phyloP scores from a whole-genome alignment of 2,329 filamentous ascomycete species.

The Aspergillus ibericus region DNA sequence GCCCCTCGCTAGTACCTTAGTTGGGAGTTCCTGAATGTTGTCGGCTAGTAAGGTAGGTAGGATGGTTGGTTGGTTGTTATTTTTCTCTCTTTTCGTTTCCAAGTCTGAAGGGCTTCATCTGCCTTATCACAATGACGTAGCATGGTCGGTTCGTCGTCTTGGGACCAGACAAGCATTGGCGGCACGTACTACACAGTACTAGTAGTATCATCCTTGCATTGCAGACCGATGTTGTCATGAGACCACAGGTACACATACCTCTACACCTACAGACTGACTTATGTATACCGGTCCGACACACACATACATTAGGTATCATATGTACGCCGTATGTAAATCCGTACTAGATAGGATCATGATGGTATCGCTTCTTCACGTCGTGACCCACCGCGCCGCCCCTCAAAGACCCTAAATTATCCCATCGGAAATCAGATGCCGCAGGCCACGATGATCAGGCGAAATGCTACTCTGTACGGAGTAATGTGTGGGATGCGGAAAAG shows the following conservation, averaged over 20 bases:
- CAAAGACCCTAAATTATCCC: slow-evolving; percentile 5
- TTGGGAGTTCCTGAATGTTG: neutral
- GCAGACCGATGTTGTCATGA: slow-evolving; percentile 3
- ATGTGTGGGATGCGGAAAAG: too few species aligned
- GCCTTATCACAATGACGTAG: neutral
- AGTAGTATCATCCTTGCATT: neutral
- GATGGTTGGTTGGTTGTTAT: too few species aligned
- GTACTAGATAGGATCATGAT: neutral
- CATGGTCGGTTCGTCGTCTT: neutral
- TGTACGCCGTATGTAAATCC: neutral
- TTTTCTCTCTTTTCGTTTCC: too few species aligned
- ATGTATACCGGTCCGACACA: neutral
- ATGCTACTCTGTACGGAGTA: neutral
- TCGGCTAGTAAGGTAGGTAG: neutral
- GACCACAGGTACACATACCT: neutral
- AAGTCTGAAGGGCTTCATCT: neutral
- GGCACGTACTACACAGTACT: too few species aligned
- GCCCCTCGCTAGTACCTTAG: neutral
- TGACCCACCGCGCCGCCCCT: neutral
- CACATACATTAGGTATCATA: neutral
- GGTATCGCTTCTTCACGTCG: neutral
- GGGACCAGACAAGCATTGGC: too few species aligned
- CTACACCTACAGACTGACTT: neutral
- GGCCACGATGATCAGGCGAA: neutral
- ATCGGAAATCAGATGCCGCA: neutral